Evolutionary conservation across 129 eudicot genomes (phyloP).

Genomic region (Lonicera japonica): DNA sequence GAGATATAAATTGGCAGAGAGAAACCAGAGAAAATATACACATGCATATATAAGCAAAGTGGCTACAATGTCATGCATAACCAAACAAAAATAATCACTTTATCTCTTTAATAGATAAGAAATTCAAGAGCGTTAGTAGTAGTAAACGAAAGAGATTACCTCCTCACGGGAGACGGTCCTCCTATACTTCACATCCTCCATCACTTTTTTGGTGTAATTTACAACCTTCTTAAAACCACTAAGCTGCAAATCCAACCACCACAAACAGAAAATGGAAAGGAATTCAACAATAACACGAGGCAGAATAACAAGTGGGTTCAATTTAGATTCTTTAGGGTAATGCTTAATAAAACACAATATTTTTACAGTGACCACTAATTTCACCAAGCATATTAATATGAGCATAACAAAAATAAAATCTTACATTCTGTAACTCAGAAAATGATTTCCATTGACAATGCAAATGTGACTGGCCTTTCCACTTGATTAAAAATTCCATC

Average conservation of each 20-base stretch:
- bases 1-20: too few species aligned
- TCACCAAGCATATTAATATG: background rate
- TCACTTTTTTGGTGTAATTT: constrained; percentile 81
- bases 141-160: constrained; percentile 30
- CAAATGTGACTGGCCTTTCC: constrained; percentile 99
- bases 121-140: background rate
- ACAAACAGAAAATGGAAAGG: background rate
- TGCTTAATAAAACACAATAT: background rate
- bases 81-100: too few species aligned
- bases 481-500: constrained; percentile 80
- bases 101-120: background rate
- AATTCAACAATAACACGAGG: background rate
- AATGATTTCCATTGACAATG: constrained; percentile 97
- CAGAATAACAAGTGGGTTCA: background rate
- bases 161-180: constrained; percentile 87
- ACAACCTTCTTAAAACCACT: constrained; percentile 97
- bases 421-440: constrained; percentile 84
- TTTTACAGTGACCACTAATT: background rate
- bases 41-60: too few species aligned
- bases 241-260: constrained; percentile 51
- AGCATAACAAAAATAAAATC: constrained; percentile 15
- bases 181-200: constrained; percentile 85
- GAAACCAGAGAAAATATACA: too few species aligned
- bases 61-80: too few species aligned
- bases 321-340: background rate